phyloP scores from a whole-genome alignment of 2,329 filamentous ascomycete species.

The Hypoxylon sp. region DNA sequence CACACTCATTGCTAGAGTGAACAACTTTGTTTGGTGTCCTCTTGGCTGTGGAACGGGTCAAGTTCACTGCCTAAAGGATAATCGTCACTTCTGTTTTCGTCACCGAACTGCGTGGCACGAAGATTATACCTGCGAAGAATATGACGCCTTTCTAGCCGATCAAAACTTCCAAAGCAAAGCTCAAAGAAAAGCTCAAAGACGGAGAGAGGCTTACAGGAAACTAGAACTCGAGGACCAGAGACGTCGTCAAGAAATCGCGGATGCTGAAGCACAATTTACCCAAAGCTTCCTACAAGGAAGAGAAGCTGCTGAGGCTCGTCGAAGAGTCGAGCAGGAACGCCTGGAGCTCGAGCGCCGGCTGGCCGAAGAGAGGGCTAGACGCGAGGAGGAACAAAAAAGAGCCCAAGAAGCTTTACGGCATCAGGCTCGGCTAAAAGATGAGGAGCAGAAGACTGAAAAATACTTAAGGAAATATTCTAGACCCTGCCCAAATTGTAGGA shows the following conservation, averaged over 20 bases:
- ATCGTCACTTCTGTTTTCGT: slow-evolving; percentile 60
- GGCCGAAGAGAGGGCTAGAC: slow-evolving; percentile 33
- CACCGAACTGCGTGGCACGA: slow-evolving; percentile 62
- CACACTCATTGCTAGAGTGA: slow-evolving; percentile 56
- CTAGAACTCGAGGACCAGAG: slow-evolving; percentile 63
- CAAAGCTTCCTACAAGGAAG: slow-evolving; percentile 47
- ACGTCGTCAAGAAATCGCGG: slow-evolving; percentile 38
- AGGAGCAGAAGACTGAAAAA: slow-evolving; percentile 55
- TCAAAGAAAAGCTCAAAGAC: slow-evolving; percentile 58
- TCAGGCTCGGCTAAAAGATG: slow-evolving; percentile 49
- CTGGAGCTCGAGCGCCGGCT: slow-evolving; percentile 46
- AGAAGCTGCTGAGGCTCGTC: slow-evolving; percentile 51
- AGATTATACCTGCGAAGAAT: slow-evolving; percentile 60
- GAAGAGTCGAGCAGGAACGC: slow-evolving; percentile 45
- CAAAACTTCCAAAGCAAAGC: slow-evolving; percentile 58
- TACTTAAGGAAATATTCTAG: slow-evolving; percentile 55
- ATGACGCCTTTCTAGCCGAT: slow-evolving; percentile 58
- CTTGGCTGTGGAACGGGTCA: slow-evolving; percentile 67
- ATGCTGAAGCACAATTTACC: slow-evolving; percentile 59
- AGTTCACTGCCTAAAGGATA: slow-evolving; percentile 63
- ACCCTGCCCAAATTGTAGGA: slow-evolving; percentile 58
- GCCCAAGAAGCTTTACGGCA: slow-evolving; percentile 43
- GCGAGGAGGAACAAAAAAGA: slow-evolving; percentile 40
- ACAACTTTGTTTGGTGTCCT: slow-evolving; percentile 69
- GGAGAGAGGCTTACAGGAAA: slow-evolving; percentile 61